Conservation (phyloP, 2,329 filamentous ascomycete genomes). For the Ophiostoma ips region DNA sequence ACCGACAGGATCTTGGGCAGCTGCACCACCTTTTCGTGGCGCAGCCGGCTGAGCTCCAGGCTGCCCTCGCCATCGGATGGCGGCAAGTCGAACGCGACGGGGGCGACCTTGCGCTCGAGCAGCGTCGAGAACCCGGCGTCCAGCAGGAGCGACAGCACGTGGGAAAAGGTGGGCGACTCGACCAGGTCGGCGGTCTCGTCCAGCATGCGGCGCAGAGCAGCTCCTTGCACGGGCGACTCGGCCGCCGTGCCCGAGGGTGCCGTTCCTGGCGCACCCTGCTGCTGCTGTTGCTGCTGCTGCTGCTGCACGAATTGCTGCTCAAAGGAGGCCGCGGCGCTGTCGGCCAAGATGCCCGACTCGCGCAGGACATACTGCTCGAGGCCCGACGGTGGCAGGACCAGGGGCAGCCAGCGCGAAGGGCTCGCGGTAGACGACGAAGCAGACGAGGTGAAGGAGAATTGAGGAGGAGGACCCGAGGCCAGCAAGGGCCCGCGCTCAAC, state of each 20-base stretch:
- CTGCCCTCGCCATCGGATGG: constrained; percentile 15
- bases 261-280: constrained; percentile 4
- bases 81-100: constrained; percentile 59
- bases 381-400: constrained; percentile 64
- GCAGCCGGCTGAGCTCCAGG: constrained; percentile 37
- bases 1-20: constrained; percentile 83
- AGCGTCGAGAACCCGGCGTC: constrained; percentile 78
- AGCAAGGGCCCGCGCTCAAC: constrained; percentile 44
- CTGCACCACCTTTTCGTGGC: constrained; percentile 46
- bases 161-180: constrained; percentile 80
- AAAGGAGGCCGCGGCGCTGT: constrained; percentile 28
- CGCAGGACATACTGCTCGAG: constrained; percentile 73
- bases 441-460: too few relatives aligned
- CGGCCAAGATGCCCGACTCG: constrained; percentile 64
- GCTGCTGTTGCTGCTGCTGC: too few relatives aligned
- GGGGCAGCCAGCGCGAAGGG: constrained; percentile 55
- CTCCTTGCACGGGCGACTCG: too few relatives aligned
- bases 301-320: too few relatives aligned
- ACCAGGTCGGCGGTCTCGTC: constrained; percentile 94
- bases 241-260: constrained; percentile 26
- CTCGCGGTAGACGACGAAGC: constrained; percentile 22
- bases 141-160: constrained; percentile 73
- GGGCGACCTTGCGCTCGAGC: constrained; percentile 67
- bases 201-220: constrained; percentile 58
- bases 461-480: constrained; percentile 5